Conservation (phyloP, 2,329 filamentous ascomycete genomes). For the Coccinonectria pachysandricola region DNA sequence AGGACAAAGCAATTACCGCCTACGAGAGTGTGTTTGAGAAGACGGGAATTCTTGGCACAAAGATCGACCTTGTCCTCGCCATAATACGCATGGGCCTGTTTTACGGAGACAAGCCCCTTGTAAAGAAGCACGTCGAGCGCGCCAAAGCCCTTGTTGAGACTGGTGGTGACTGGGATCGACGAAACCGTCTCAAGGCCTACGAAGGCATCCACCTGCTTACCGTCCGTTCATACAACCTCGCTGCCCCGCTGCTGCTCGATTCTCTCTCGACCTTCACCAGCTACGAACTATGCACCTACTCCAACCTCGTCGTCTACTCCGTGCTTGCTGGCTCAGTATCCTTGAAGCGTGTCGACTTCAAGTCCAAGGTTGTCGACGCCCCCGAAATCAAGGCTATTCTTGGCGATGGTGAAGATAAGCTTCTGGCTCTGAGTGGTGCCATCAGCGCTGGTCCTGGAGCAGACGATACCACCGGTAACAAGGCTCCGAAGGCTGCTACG, state of each 20-base stretch:
- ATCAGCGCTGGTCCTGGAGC: slow-evolving; percentile 72
- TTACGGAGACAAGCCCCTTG: slow-evolving; percentile 84
- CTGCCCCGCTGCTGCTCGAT: slow-evolving; percentile 88
- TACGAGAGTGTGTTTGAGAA: slow-evolving; percentile 94
- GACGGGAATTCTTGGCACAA: slow-evolving; percentile 91
- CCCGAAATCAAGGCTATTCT: slow-evolving; percentile 97
- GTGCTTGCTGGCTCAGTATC: slow-evolving; percentile 91
- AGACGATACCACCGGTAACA: slow-evolving; percentile 62
- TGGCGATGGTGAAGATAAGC: slow-evolving; percentile 78
- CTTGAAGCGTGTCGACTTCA: slow-evolving; percentile 95
- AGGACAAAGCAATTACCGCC: slow-evolving; percentile 89
- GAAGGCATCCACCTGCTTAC: slow-evolving; percentile 90
- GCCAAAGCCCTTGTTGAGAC: slow-evolving; percentile 85
- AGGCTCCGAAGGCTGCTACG: slow-evolving; percentile 37
- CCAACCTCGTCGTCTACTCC: slow-evolving; percentile 85
- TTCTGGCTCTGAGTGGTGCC: slow-evolving; percentile 70
- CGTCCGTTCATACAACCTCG: slow-evolving; percentile 78
- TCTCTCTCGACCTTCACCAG: slow-evolving; percentile 97
- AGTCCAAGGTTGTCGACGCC: slow-evolving; percentile 95
- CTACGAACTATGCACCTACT: slow-evolving; percentile 97
- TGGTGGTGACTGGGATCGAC: slow-evolving; percentile 95
- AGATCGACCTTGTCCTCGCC: slow-evolving; percentile 93
- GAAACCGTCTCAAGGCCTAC: slow-evolving; percentile 98
- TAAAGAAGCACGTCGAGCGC: slow-evolving; percentile 89
- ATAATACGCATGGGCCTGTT: slow-evolving; percentile 94